These are phyloP conservation scores for Aspergillus fumigatiaffinis DNA, from an alignment of 2,329 filamentous ascomycete species.

Conservation along the genomic window DNA sequence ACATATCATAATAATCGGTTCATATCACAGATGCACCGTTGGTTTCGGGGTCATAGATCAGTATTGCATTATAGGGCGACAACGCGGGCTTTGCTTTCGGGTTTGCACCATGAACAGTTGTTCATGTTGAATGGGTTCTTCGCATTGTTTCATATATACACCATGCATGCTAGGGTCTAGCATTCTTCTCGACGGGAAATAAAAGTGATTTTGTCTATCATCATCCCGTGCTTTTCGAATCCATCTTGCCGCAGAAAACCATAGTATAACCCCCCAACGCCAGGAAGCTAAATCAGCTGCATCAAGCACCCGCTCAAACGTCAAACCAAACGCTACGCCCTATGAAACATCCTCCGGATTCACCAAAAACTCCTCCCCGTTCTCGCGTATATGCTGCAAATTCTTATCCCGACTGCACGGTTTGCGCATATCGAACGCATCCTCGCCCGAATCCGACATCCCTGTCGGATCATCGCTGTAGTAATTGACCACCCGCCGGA, in stretches of 20 bases:
- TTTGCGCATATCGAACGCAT: conserved; percentile 97
- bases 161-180: neutral
- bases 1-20: neutral
- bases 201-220: neutral
- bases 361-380: conserved; percentile 76
- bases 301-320: neutral
- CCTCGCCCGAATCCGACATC: conserved; percentile 59
- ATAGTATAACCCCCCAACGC: conserved; percentile 11
- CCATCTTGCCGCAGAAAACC: neutral
- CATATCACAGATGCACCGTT: neutral
- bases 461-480: conserved; percentile 79
- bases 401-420: conserved; percentile 76
- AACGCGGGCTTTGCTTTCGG: neutral
- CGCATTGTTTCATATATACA: neutral
- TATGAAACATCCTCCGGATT: conserved; percentile 74
- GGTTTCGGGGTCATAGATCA: neutral
- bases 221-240: neutral
- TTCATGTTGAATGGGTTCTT: neutral
- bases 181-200: neutral
- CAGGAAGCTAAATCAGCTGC: conserved; percentile 7
- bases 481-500: conserved; percentile 82
- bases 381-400: conserved; percentile 69
- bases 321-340: neutral
- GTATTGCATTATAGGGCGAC: neutral
- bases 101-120: neutral